A percentile compares a stretch with the other conserved stretches of the same genome.
Conservation (phyloP, 2,329 filamentous ascomycete species). For the Plenodomus biglobosus region DNA sequence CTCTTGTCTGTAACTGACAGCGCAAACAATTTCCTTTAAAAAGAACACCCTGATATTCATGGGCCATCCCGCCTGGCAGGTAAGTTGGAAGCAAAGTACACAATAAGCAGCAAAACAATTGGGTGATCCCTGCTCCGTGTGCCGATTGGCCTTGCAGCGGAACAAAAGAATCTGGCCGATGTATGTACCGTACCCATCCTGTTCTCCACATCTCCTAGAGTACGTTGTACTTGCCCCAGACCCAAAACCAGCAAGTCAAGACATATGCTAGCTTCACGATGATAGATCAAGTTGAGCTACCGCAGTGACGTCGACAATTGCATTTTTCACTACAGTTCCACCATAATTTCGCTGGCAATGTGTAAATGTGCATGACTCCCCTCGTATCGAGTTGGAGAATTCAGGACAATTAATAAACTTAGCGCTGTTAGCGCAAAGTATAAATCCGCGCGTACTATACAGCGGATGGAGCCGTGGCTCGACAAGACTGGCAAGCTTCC, state of each 20-base stretch:
- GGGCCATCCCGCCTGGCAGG: background rate
- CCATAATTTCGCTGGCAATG: background rate
- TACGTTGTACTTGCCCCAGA: background rate
- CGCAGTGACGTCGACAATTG: background rate
- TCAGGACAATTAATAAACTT: no score
- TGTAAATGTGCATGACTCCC: no score
- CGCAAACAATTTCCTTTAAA: background rate
- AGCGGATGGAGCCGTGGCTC: background rate
- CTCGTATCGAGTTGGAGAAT: no score
- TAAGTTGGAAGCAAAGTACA: no score
- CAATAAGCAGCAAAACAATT: no score
- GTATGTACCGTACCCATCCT: no score
- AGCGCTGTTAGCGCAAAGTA: no score
- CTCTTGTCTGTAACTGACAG: background rate
- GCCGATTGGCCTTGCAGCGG: no score
- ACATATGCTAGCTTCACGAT: background rate
- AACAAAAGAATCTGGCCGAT: background rate
- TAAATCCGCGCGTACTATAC: background rate
- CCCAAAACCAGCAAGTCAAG: background rate
- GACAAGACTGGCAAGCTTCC: background rate
- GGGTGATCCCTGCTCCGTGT: no score
- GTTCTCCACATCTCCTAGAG: no score
- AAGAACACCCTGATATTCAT: background rate
- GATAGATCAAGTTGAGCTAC: background rate
- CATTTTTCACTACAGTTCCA: background rate